Conservation (phyloP, 2,329 filamentous ascomycete species). For the Pestalotiopsis sp. region DNA sequence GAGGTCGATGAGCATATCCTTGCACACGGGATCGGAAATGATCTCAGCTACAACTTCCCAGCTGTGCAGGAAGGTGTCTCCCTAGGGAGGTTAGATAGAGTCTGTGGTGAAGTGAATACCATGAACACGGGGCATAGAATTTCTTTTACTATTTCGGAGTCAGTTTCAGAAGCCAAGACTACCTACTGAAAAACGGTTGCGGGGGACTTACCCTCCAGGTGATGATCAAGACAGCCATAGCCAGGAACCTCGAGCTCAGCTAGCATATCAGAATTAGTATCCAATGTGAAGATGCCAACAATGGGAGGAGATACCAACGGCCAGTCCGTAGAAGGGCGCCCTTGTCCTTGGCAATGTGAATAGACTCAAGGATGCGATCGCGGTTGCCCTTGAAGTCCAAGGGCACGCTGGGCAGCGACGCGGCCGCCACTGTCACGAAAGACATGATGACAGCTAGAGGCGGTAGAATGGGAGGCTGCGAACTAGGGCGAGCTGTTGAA, state of each 20-base stretch:
- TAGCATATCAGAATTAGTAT: not conserved
- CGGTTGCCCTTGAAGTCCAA: slow-evolving; percentile 53
- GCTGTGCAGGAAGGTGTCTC: slow-evolving; percentile 59
- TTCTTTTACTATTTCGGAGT: not conserved
- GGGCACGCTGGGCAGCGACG: not conserved
- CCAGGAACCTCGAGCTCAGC: slow-evolving; percentile 35
- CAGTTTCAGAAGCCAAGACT: not conserved
- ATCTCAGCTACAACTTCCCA: slow-evolving; percentile 67
- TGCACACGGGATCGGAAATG: slow-evolving; percentile 58
- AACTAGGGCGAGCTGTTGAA: too few relatives aligned
- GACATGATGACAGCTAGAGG: not conserved
- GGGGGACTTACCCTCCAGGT: slow-evolving; percentile 45
- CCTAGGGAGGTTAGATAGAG: not conserved
- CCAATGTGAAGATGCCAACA: not conserved
- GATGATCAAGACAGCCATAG: slow-evolving; percentile 71
- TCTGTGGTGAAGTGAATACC: not conserved
- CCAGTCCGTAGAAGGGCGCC: slow-evolving; percentile 65
- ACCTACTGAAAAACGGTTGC: not conserved
- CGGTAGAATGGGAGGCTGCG: too few relatives aligned
- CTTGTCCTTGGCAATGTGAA: slow-evolving; percentile 55
- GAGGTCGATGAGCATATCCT: slow-evolving; percentile 69
- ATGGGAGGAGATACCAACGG: slow-evolving; percentile 43
- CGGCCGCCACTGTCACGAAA: not conserved
- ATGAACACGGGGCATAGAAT: not conserved
- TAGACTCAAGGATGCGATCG: slow-evolving; percentile 62